These are phyloP conservation scores for Leucosporidium creatinivorum DNA, from an alignment of 768 basidiomycete genomes.

Conservation along the genomic window DNA sequence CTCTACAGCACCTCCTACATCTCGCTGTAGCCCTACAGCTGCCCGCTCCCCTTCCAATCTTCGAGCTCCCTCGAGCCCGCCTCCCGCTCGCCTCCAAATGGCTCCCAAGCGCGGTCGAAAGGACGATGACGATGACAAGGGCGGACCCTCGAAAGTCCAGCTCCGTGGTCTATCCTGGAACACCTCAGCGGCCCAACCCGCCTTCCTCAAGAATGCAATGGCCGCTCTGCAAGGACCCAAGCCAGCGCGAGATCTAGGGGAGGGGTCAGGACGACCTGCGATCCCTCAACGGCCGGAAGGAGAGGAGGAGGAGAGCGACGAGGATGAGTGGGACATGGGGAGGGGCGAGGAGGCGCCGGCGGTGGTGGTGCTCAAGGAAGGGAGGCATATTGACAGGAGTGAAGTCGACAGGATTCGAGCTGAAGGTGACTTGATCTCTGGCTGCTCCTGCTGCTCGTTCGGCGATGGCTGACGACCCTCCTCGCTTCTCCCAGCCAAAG, in stretches of 20 bases:
- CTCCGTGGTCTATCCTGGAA: slow-evolving; percentile 14
- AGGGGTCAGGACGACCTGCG: slow-evolving; percentile 11
- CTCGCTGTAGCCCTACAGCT: no score
- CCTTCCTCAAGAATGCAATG: slow-evolving; percentile 23
- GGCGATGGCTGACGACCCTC: no score
- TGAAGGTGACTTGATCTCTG: neutral
- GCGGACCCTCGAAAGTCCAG: slow-evolving; percentile 11
- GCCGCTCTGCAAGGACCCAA: slow-evolving; percentile 11
- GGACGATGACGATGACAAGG: slow-evolving; percentile 12
- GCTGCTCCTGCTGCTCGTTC: neutral
- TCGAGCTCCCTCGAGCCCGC: no score
- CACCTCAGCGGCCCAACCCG: slow-evolving; percentile 16
- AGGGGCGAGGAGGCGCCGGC: slow-evolving; percentile 22
- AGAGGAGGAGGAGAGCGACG: slow-evolving; percentile 1
- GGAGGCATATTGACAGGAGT: slow-evolving; percentile 18
- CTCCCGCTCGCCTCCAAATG: no score
- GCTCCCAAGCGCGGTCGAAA: no score
- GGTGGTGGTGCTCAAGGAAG: slow-evolving; percentile 23
- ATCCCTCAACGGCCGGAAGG: slow-evolving; percentile 15
- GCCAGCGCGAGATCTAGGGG: neutral
- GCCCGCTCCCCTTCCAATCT: no score
- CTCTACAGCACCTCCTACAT: no score
- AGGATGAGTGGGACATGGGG: slow-evolving; percentile 14
- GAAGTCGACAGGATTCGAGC: slow-evolving; percentile 26
- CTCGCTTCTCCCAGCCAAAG: slow-evolving; percentile 8